Evolutionary conservation across 2,329 filamentous ascomycete genomes (phyloP).

Genomic region (Penicillium sp.): DNA sequence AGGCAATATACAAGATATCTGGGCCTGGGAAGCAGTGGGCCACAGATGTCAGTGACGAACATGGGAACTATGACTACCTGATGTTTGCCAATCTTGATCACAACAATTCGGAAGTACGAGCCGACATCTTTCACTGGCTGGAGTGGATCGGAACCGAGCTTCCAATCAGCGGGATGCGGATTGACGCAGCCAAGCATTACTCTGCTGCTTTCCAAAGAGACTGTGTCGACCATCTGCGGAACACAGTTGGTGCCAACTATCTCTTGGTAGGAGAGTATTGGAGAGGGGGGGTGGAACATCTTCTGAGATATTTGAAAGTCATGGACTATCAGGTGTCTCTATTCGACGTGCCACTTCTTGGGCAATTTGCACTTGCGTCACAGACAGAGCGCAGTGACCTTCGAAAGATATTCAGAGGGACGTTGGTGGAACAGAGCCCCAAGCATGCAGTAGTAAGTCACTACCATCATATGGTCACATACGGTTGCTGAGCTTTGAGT

Average conservation of each 20-base stretch:
- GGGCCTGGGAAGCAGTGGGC: constrained; percentile 64
- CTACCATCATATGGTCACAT: neutral
- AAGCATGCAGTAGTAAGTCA: constrained; percentile 55
- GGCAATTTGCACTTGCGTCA: constrained; percentile 62
- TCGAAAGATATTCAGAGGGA: constrained; percentile 59
- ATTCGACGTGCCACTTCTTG: constrained; percentile 67
- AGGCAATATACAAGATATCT: constrained; percentile 64
- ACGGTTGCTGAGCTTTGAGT: constrained; percentile 4
- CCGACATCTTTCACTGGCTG: constrained; percentile 65
- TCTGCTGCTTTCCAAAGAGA: constrained; percentile 62
- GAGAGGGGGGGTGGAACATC: constrained; percentile 56
- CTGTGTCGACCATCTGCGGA: constrained; percentile 59
- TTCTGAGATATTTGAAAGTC: constrained; percentile 56
- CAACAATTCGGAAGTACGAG: constrained; percentile 58
- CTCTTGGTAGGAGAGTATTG: constrained; percentile 70
- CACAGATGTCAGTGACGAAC: constrained; percentile 57
- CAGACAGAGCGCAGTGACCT: constrained; percentile 58
- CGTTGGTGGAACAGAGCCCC: constrained; percentile 55
- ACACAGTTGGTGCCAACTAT: constrained; percentile 52
- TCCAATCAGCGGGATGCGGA: constrained; percentile 62
- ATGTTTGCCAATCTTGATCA: constrained; percentile 73
- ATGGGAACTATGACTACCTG: constrained; percentile 66
- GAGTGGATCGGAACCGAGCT: constrained; percentile 63
- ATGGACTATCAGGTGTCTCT: constrained; percentile 61
- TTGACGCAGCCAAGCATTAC: constrained; percentile 72